Evolutionary conservation across 1,284 basidiomycete species (phyloP).

Genomic region (Pseudozyma sp.): DNA sequence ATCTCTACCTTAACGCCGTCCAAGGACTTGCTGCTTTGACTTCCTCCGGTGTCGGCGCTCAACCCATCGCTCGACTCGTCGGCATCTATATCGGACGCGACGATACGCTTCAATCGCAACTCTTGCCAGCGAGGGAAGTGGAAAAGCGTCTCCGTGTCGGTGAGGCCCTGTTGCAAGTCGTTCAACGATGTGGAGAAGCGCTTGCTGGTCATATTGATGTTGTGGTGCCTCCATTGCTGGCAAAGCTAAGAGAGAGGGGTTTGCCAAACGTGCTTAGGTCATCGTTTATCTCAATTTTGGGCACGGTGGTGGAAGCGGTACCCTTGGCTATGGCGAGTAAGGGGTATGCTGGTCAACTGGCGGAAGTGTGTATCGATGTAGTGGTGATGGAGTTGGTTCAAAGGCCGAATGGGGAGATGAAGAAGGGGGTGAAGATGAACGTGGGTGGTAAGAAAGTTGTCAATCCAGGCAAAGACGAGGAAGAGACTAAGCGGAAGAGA

Average conservation of each 20-base stretch:
- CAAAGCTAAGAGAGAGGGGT: constrained; percentile 48
- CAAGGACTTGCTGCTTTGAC: constrained; percentile 79
- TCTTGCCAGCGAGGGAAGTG: constrained; percentile 74
- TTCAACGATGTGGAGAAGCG: constrained; percentile 79
- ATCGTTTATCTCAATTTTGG: constrained; percentile 63
- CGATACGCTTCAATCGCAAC: constrained; percentile 23
- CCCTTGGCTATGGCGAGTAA: constrained; percentile 50
- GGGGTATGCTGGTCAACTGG: constrained; percentile 44
- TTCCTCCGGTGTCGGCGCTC: constrained; percentile 36
- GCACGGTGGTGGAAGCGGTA: constrained; percentile 62
- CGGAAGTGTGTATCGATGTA: constrained; percentile 52
- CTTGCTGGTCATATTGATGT: constrained; percentile 72
- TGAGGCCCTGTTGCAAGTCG: constrained; percentile 85
- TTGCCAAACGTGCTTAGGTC: constrained; percentile 58
- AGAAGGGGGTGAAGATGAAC: constrained; percentile 29
- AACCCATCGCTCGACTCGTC: constrained; percentile 49
- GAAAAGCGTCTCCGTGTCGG: constrained; percentile 85
- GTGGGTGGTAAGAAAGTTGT: constrained; percentile 19
- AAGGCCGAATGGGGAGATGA: not conserved
- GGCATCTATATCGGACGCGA: constrained; percentile 57
- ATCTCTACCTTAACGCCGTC: constrained; percentile 91
- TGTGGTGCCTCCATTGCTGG: constrained; percentile 56
- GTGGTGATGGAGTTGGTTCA: constrained; percentile 52
- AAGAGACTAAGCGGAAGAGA: constrained; percentile 24
- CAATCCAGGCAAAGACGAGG: constrained; percentile 10